A percentile compares a stretch with the other conserved stretches of the same genome.
phyloP scores from a whole-genome alignment of 345 rosid species.

The Gossypium turneri region DNA sequence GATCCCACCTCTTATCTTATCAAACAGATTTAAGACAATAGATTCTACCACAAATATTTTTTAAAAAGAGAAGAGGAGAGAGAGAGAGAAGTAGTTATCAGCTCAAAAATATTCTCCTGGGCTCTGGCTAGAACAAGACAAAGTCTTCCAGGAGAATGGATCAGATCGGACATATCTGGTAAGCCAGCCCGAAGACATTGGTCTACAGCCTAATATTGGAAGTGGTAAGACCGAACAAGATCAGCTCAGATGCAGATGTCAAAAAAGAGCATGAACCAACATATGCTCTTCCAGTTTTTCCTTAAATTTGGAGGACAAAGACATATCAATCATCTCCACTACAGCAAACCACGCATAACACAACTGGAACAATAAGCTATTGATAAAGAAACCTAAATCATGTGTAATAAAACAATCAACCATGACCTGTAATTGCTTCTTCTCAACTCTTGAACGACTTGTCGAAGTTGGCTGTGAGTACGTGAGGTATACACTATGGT shows the following conservation, averaged over 20 bases:
- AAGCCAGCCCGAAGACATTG: not conserved
- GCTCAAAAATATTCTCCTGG: not conserved
- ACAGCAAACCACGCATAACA: not conserved
- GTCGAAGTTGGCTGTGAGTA: constrained; percentile 95
- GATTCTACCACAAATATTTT: not conserved
- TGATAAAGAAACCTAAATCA: not conserved
- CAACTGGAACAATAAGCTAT: not conserved
- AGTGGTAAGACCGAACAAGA: not conserved
- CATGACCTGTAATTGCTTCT: constrained; percentile 82
- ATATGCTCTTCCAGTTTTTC: not conserved
- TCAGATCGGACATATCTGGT: not conserved
- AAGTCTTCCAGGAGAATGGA: not conserved
- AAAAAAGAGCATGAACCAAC: not conserved
- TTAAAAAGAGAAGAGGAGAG: not conserved
- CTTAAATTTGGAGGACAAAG: not conserved
- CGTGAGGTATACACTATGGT: constrained; percentile 84
- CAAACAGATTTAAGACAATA: not conserved
- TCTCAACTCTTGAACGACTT: constrained; percentile 82
- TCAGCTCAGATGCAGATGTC: not conserved
- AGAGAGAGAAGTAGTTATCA: not conserved
- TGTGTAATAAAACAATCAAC: constrained; percentile 5
- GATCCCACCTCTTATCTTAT: not conserved
- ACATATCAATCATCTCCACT: not conserved
- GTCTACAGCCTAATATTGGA: not conserved
- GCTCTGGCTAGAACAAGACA: not conserved